These are phyloP conservation scores for Boletus patriciae DNA, from an alignment of 768 basidiomycete genomes.

Conservation along the genomic window DNA sequence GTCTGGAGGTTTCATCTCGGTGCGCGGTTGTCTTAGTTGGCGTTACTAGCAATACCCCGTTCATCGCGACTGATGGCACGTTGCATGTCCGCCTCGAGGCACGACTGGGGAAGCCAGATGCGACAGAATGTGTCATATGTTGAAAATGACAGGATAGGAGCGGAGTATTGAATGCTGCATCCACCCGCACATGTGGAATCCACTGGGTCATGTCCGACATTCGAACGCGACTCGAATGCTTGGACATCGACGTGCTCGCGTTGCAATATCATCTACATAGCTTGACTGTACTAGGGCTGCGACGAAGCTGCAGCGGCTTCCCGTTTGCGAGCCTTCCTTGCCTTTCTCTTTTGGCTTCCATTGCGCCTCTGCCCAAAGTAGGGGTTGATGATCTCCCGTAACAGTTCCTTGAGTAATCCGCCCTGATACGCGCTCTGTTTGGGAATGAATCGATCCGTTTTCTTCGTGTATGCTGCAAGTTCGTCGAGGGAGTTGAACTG, in stretches of 20 bases:
- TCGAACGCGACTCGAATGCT: no score
- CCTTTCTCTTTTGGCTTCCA: constrained; percentile 20
- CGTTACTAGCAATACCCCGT: constrained; percentile 42
- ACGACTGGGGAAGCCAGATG: constrained; percentile 37
- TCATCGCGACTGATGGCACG: constrained; percentile 45
- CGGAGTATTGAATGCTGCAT: no score
- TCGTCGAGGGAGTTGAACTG: constrained; percentile 21
- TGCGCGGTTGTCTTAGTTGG: background rate
- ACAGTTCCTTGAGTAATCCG: constrained; percentile 30
- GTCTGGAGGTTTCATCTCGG: constrained; percentile 20
- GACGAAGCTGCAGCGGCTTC: background rate
- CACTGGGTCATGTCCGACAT: background rate
- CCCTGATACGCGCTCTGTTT: constrained; percentile 28
- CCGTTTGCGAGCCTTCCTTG: constrained; percentile 15
- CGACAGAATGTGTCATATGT: constrained; percentile 47
- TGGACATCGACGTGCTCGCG: background rate
- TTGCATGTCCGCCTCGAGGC: constrained; percentile 50
- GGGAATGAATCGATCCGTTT: constrained; percentile 26
- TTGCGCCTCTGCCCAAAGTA: constrained; percentile 20
- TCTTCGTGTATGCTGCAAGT: constrained; percentile 25
- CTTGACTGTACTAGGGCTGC: constrained; percentile 1
- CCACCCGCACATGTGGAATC: no score
- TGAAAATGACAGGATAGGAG: constrained; percentile 15
- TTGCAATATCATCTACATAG: constrained; percentile 8
- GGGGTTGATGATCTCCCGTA: constrained; percentile 26